These are phyloP conservation scores for Solanum peruvianum DNA, from an alignment of 257 asterid genomes.

Conservation along the genomic window DNA sequence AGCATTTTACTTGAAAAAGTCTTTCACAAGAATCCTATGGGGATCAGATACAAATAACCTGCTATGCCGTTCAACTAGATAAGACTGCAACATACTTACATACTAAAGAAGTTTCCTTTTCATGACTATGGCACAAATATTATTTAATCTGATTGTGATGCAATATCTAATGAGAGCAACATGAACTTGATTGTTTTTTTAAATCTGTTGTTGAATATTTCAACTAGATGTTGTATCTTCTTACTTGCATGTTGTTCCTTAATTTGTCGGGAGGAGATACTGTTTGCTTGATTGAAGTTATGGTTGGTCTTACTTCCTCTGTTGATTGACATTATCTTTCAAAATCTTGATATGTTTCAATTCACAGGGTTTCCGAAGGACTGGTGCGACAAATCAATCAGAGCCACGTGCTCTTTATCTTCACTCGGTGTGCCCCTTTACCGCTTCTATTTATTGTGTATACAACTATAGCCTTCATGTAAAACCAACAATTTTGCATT, in stretches of 20 bases:
- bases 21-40: background rate
- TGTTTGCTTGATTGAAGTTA: background rate
- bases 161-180: background rate
- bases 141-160: background rate
- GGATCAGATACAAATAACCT: background rate
- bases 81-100: background rate
- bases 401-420: slow-evolving; percentile 81
- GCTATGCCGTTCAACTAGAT: background rate
- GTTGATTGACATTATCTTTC: background rate
- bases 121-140: background rate
- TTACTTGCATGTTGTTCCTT: background rate
- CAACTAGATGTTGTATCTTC: background rate
- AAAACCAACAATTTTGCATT: background rate
- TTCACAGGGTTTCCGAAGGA: slow-evolving; percentile 68
- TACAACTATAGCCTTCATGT: background rate
- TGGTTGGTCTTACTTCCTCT: background rate
- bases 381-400: slow-evolving; percentile 29
- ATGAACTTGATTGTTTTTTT: background rate
- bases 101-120: background rate
- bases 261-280: background rate
- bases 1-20: background rate
- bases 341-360: slow-evolving; percentile 1
- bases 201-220: background rate
- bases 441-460: background rate
- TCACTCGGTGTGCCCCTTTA: slow-evolving; percentile 45